Base-by-base conservation (phyloP, 73 alveolate species). In the Uronychia setigera region DNA sequence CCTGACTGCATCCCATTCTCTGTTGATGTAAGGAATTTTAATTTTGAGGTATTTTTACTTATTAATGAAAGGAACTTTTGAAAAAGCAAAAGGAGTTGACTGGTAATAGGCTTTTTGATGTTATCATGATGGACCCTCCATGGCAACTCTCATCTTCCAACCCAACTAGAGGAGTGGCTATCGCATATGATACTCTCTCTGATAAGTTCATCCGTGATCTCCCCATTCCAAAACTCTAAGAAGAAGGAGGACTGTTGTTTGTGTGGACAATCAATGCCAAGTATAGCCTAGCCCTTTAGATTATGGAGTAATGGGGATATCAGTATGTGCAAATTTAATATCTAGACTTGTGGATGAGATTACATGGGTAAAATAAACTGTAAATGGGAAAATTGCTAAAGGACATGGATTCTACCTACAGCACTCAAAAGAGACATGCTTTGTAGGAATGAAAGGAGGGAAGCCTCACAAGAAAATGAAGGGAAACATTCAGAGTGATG, bases 111-210 rank as follows among this genome's bases (percentile, higher is more conserved):
- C 82, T 88, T 26, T 96, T 93, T 82, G 99, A 96, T 88, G 99
- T 96, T 30, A 88, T 96, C 13, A 93, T 96, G 93, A 94, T 96
- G 94, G 99, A 96, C 88, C 99, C 99, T 0, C 99, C 98, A 19
- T 94, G 99, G 99, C 85, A 95, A 77, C 92, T 95, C n/a, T 89
- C 98, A 32, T 87, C 95, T n/a, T 91, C 98, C 28, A 76, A 86
- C 81, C 97, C 98, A 32, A 88, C 97, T 9, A 93, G 98, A 84
- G 98, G 98, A 31, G 97, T 96, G 60, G 94, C 97, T 11, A 86
- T 93, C 60, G 95, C 97, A 34, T 96, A 96, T 88, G 96, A 93
- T 29, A 91, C 98, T 1, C 88, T 96, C 9, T 78, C 97, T 32
- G 96, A 95, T 80, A 91, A 89, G 60, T 87, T 60, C 19, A 93